phyloP scores from a whole-genome alignment of 202 grass and related monocot species.

The Bolboschoenoplectus hybrid region DNA sequence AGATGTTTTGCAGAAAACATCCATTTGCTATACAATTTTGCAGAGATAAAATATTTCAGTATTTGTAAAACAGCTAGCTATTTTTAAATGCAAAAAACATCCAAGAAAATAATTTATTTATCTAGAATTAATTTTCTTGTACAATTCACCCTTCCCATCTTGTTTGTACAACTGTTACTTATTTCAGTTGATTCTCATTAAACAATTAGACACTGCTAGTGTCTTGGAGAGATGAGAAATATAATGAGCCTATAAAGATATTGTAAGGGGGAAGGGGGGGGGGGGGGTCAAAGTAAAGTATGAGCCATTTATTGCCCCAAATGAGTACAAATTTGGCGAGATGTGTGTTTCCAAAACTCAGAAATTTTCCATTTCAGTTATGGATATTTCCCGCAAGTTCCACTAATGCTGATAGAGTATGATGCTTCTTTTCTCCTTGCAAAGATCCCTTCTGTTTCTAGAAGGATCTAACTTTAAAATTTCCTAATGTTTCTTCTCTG shows the following conservation, averaged over 20 bases:
- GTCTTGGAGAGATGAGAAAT: background rate
- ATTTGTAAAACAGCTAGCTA: background rate
- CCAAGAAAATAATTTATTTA: background rate
- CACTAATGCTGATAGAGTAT: background rate
- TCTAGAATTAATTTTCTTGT: slow-evolving; percentile 34
- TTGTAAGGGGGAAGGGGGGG: background rate
- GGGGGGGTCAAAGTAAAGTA: background rate
- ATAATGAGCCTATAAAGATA: background rate
- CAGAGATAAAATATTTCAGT: background rate
- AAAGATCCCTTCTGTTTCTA: background rate
- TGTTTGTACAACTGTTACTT: background rate
- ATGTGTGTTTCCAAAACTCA: background rate
- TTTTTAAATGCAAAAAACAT: slow-evolving; percentile 2
- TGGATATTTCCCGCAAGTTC: background rate
- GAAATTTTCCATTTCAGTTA: background rate
- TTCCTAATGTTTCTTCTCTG: slow-evolving; percentile 18
- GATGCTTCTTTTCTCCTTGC: background rate
- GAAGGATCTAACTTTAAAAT: background rate
- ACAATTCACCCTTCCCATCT: background rate
- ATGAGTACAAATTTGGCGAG: background rate
- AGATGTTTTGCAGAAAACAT: background rate
- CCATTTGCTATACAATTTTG: background rate
- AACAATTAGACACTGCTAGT: slow-evolving; percentile 5
- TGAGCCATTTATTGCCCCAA: background rate
- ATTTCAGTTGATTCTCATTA: slow-evolving; percentile 7